Conservation (phyloP, 2,329 filamentous ascomycete genomes). For the Ophiocordyceps sinensis region DNA sequence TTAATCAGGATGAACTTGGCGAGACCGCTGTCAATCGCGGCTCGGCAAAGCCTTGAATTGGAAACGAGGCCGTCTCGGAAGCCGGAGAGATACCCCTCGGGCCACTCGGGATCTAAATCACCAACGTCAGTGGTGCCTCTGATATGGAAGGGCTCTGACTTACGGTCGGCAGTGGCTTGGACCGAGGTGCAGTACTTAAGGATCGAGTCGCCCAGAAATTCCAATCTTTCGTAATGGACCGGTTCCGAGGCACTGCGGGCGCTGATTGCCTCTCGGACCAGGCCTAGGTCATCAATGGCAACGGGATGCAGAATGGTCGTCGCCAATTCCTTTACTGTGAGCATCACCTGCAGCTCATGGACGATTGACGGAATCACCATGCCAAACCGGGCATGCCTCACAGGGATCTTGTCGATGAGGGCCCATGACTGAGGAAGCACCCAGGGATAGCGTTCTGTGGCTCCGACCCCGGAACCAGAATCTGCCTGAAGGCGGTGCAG, state of each 20-base stretch:
- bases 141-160: constrained; percentile 11
- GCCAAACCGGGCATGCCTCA: constrained; percentile 31
- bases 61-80: constrained; percentile 58
- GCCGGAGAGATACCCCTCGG: constrained; percentile 60
- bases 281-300: constrained; percentile 33
- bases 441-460: constrained; percentile 26
- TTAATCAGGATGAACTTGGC: constrained; percentile 59
- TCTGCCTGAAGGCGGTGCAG: constrained; percentile 26
- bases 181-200: constrained; percentile 61
- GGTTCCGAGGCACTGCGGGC: constrained; percentile 43
- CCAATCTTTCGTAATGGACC: constrained; percentile 66
- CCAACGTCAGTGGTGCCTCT: background rate
- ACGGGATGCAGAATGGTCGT: constrained; percentile 22
- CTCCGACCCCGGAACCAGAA: constrained; percentile 7
- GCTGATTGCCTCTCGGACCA: constrained; percentile 57
- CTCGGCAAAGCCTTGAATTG: constrained; percentile 57
- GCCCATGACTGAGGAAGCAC: constrained; percentile 34
- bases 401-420: constrained; percentile 31
- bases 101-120: constrained; percentile 46
- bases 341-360: constrained; percentile 49
- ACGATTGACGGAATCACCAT: constrained; percentile 60
- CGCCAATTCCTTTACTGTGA: constrained; percentile 47
- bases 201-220: constrained; percentile 76
- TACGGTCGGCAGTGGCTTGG: constrained; percentile 43
- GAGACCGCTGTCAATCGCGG: constrained; percentile 48